A percentile compares a stretch with the other conserved stretches of the same genome.
Conservation (phyloP, 345 rosid species). For the Pelargonium nanum region DNA sequence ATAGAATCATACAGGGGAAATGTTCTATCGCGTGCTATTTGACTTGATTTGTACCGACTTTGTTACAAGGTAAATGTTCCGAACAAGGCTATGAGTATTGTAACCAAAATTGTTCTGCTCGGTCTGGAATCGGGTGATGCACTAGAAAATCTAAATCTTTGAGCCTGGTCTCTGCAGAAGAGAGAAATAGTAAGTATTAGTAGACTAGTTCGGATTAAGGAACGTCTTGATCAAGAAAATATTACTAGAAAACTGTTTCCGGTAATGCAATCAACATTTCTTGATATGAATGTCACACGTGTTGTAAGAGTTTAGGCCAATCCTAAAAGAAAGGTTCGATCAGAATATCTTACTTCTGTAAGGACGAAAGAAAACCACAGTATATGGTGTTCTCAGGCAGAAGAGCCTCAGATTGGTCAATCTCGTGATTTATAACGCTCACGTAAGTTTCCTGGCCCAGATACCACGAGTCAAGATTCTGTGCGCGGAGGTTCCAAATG, state of each 20-base stretch:
- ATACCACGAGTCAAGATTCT: slow-evolving; percentile 84
- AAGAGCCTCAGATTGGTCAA: slow-evolving; percentile 39
- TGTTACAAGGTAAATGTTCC: slow-evolving; percentile 21
- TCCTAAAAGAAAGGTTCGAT: too few relatives aligned
- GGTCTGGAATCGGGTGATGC: slow-evolving; percentile 17
- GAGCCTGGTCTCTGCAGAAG: slow-evolving; percentile 63
- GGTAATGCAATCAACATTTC: too few relatives aligned
- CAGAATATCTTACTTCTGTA: slow-evolving; percentile 70
- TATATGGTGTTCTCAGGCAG: slow-evolving; percentile 66
- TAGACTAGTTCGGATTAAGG: neutral
- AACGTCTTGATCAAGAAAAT: too few relatives aligned
- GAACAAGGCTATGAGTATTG: slow-evolving; percentile 20
- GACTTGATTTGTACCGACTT: neutral
- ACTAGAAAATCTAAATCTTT: slow-evolving; percentile 52
- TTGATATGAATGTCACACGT: too few relatives aligned
- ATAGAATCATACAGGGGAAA: neutral
- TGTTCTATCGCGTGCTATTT: neutral
- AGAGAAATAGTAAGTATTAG: slow-evolving; percentile 4
- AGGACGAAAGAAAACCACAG: slow-evolving; percentile 66
- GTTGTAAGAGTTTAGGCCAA: too few relatives aligned
- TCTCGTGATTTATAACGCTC: slow-evolving; percentile 60
- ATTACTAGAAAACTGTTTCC: too few relatives aligned
- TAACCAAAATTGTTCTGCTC: slow-evolving; percentile 23
- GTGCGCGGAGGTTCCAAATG: slow-evolving; percentile 73
- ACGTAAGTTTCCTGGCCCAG: slow-evolving; percentile 78